phyloP scores from a whole-genome alignment of 2,329 filamentous ascomycete species.

The Trichoderma oligosporum region DNA sequence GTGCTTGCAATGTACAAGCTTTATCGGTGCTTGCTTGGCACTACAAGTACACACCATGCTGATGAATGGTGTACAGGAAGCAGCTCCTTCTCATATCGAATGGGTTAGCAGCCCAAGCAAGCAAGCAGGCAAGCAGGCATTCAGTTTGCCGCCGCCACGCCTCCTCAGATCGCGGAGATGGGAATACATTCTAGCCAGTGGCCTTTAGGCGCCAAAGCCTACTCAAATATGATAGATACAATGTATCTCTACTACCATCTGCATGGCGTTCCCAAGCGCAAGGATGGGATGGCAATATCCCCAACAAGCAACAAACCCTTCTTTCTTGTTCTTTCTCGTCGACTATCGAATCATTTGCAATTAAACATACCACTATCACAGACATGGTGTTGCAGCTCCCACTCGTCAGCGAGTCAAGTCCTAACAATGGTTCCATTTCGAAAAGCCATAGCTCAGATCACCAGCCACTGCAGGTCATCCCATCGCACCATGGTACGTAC shows the following conservation, averaged over 20 bases:
- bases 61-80: slow-evolving; percentile 7
- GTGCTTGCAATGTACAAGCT: not conserved
- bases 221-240: not conserved
- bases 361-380: slow-evolving; percentile 12
- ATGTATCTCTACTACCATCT: slow-evolving; percentile 10
- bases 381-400: slow-evolving; percentile 13
- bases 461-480: slow-evolving; percentile 18
- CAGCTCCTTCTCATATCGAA: slow-evolving; percentile 2
- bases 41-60: slow-evolving; percentile 6
- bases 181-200: not conserved
- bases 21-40: slow-evolving; percentile 5
- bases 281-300: slow-evolving; percentile 15
- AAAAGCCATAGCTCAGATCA: slow-evolving; percentile 10
- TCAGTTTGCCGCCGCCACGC: slow-evolving; percentile 11
- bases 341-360: not conserved
- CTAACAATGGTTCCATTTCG: slow-evolving; percentile 10
- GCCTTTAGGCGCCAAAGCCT: slow-evolving; percentile 2
- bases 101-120: slow-evolving; percentile 1
- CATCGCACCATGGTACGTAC: slow-evolving; percentile 6
- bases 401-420: slow-evolving; percentile 16
- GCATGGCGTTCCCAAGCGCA: slow-evolving; percentile 14
- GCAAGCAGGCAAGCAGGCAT: not conserved
- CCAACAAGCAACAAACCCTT: slow-evolving; percentile 13
- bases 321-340: slow-evolving; percentile 4
- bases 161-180: slow-evolving; percentile 13